Evolutionary conservation across 2,329 filamentous ascomycete genomes (phyloP).

Genomic region (Hortaea werneckii): DNA sequence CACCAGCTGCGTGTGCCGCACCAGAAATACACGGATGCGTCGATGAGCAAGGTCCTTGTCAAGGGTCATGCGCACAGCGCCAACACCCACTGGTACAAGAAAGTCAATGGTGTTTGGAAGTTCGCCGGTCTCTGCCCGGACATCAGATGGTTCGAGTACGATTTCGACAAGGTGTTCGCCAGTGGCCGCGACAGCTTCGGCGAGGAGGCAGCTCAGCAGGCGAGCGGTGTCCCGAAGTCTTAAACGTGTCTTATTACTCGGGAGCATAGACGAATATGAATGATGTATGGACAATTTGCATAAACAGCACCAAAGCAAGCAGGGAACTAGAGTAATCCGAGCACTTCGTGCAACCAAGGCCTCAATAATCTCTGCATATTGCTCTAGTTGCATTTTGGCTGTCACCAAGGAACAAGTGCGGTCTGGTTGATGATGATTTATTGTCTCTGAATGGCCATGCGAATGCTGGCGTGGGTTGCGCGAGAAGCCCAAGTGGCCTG

Average conservation of each 20-base stretch:
- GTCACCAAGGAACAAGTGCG: too few relatives aligned
- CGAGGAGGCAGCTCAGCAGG: slow-evolving; percentile 29
- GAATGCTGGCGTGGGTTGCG: too few relatives aligned
- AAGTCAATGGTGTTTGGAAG: slow-evolving; percentile 49
- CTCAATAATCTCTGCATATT: too few relatives aligned
- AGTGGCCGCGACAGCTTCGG: slow-evolving; percentile 36
- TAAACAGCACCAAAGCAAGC: too few relatives aligned
- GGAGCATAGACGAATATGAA: too few relatives aligned
- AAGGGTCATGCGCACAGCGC: slow-evolving; percentile 49
- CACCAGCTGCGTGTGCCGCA: slow-evolving; percentile 51
- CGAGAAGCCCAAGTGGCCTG: too few relatives aligned
- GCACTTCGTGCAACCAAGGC: too few relatives aligned
- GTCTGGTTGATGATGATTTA: too few relatives aligned
- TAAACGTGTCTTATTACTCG: background rate
- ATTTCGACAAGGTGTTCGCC: slow-evolving; percentile 47
- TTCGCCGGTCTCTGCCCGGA: slow-evolving; percentile 46
- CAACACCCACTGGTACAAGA: slow-evolving; percentile 46
- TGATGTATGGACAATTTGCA: too few relatives aligned
- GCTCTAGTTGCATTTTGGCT: too few relatives aligned
- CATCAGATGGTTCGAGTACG: slow-evolving; percentile 46
- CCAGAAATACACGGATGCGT: slow-evolving; percentile 44
- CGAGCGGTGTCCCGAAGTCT: slow-evolving; percentile 20
- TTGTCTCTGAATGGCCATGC: too few relatives aligned
- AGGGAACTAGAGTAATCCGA: too few relatives aligned
- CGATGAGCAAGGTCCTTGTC: slow-evolving; percentile 35